Evolutionary conservation across 768 basidiomycete species (phyloP).

Genomic region (Daedaleopsis nitida): DNA sequence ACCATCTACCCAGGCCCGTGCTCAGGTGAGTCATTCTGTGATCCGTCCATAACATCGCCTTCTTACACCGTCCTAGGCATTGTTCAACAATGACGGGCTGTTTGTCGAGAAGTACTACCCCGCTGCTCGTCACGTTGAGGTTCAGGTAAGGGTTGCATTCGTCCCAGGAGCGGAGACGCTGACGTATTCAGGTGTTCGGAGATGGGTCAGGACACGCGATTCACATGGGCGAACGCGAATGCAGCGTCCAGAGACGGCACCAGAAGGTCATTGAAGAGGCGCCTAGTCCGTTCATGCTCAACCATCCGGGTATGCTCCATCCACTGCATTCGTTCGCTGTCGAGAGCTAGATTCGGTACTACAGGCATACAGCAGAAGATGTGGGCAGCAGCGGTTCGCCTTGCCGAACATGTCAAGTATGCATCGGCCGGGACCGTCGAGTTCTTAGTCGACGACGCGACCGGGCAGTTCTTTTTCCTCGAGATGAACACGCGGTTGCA

Average conservation of each 20-base stretch:
- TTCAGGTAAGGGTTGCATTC: constrained; percentile 46
- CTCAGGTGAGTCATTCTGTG: constrained; percentile 41
- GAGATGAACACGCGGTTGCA: constrained; percentile 75
- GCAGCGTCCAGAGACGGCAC: constrained; percentile 67
- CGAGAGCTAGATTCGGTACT: background rate
- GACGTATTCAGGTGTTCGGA: constrained; percentile 55
- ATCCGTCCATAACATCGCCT: background rate
- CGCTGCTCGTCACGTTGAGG: constrained; percentile 62
- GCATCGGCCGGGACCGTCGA: constrained; percentile 70
- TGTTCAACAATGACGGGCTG: constrained; percentile 53
- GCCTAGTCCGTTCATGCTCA: constrained; percentile 57
- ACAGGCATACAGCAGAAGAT: constrained; percentile 48
- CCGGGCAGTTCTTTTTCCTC: constrained; percentile 62
- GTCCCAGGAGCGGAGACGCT: background rate
- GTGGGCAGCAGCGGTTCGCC: constrained; percentile 52
- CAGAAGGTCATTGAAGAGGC: constrained; percentile 77
- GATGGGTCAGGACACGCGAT: constrained; percentile 60
- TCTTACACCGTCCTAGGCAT: constrained; percentile 30
- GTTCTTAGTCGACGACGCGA: constrained; percentile 58
- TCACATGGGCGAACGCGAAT: constrained; percentile 72
- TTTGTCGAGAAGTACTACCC: constrained; percentile 64
- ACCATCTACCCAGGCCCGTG: constrained; percentile 39
- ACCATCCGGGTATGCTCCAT: constrained; percentile 42
- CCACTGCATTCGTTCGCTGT: background rate
- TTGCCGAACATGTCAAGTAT: constrained; percentile 54